These are phyloP conservation scores for Heterobasidion annosum DNA, from an alignment of 1,284 basidiomycete species.

Conservation along the genomic window DNA sequence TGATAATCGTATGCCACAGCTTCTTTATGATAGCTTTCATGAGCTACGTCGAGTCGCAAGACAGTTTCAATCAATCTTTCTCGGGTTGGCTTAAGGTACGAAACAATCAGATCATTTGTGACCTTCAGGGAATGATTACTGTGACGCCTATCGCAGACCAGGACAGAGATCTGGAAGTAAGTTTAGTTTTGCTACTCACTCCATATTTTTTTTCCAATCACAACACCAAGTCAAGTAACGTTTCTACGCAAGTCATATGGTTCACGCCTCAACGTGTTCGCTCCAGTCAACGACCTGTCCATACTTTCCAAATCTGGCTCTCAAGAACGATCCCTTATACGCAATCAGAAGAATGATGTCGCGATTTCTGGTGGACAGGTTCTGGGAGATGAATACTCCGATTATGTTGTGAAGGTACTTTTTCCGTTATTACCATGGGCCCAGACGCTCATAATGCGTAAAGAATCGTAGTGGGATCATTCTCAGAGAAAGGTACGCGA, in stretches of 20 bases:
- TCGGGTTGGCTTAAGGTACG: constrained; percentile 79
- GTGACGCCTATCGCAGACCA: constrained; percentile 31
- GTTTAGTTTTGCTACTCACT: constrained; percentile 19
- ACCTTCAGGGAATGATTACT: background rate
- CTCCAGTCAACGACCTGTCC: constrained; percentile 83
- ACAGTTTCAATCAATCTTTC: constrained; percentile 66
- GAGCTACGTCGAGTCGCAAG: constrained; percentile 76
- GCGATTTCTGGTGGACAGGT: constrained; percentile 79
- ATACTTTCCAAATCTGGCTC: constrained; percentile 60
- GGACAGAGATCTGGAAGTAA: constrained; percentile 93
- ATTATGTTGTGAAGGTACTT: constrained; percentile 78
- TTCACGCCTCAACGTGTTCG: constrained; percentile 78
- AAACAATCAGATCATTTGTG: background rate
- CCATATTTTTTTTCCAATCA: background rate
- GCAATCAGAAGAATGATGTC: constrained; percentile 66
- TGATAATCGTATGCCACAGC: constrained; percentile 24
- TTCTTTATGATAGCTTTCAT: constrained; percentile 96
- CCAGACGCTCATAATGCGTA: constrained; percentile 3
- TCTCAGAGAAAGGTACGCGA: constrained; percentile 70
- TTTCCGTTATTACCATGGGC: no score
- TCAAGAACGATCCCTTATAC: constrained; percentile 42
- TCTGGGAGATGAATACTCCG: constrained; percentile 89
- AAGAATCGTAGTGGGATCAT: constrained; percentile 92
- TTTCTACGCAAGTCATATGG: constrained; percentile 76
- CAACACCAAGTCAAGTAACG: constrained; percentile 63